Evolutionary conservation across 495 filamentous ascomycete genomes (phyloP).

Genomic region (Penicillium bovifimosum): DNA sequence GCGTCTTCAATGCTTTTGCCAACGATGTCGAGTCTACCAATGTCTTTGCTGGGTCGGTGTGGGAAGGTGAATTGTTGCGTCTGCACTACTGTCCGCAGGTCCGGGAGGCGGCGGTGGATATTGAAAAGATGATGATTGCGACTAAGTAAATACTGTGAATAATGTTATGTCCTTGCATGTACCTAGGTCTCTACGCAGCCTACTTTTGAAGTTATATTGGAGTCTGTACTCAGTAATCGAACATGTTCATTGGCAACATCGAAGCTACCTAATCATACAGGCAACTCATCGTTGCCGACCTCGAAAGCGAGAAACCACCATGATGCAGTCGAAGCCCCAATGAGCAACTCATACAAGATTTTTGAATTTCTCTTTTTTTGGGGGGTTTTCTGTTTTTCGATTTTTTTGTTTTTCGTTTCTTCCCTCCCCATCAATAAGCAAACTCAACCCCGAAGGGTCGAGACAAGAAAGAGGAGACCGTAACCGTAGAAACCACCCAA

Average conservation of each 20-base stretch:
- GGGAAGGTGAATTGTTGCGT: constrained; percentile 86
- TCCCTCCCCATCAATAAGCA: too few relatives aligned
- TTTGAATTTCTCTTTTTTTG: too few relatives aligned
- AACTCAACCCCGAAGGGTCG: too few relatives aligned
- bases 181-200: not conserved
- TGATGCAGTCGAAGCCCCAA: too few relatives aligned
- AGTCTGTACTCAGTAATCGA: not conserved
- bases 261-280: too few relatives aligned
- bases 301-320: too few relatives aligned
- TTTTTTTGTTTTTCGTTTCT: not conserved
- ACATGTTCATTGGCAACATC: not conserved
- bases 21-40: constrained; percentile 71
- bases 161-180: constrained; percentile 2
- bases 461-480: too few relatives aligned
- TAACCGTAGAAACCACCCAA: too few relatives aligned
- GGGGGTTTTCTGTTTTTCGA: not conserved
- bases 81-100: constrained; percentile 86
- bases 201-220: not conserved
- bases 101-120: constrained; percentile 61
- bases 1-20: constrained; percentile 52
- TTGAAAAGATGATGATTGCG: constrained; percentile 58
- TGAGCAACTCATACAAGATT: too few relatives aligned
- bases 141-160: constrained; percentile 26
- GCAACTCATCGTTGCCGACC: too few relatives aligned
- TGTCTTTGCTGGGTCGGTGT: constrained; percentile 82